phyloP scores from a whole-genome alignment of 164 flowering plant genomes.

The Hamamelis virginiana region DNA sequence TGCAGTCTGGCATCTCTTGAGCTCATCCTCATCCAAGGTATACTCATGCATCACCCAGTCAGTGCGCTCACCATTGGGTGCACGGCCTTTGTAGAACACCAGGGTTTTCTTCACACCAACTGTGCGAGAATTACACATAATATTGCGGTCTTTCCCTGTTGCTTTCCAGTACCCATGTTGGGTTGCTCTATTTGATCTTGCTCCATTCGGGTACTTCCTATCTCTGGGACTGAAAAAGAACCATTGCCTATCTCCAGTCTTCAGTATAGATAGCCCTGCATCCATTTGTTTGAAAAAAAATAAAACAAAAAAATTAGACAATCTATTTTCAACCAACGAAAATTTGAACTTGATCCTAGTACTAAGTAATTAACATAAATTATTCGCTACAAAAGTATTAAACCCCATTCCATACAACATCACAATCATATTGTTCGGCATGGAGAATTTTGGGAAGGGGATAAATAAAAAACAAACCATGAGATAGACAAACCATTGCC shows the following conservation, averaged over 20 bases:
- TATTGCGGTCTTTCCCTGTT: conserved; percentile 84
- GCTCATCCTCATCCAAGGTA: conserved; percentile 82
- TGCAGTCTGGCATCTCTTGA: conserved; percentile 59
- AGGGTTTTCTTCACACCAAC: conserved; percentile 90
- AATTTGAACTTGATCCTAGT: neutral
- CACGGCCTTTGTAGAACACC: conserved; percentile 81
- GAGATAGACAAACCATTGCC: neutral
- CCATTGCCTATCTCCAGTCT: conserved; percentile 89
- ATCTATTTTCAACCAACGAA: neutral
- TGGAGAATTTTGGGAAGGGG: too few species aligned
- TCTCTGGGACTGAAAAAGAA: conserved; percentile 89
- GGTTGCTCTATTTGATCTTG: conserved; percentile 79
- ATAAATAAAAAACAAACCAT: neutral
- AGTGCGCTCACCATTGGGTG: conserved; percentile 79
- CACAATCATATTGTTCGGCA: too few species aligned
- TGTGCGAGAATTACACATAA: conserved; percentile 46
- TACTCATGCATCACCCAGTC: conserved; percentile 99
- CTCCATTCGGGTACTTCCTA: conserved; percentile 84
- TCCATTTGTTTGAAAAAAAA: neutral
- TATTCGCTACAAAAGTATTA: neutral
- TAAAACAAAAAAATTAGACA: too few species aligned
- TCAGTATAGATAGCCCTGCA: conserved; percentile 49
- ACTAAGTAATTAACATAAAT: neutral
- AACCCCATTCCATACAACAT: too few species aligned
- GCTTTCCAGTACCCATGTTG: conserved; percentile 91